These are phyloP conservation scores for Ceratocystis huliohia DNA, from an alignment of 2,329 filamentous ascomycete species.

Conservation along the genomic window DNA sequence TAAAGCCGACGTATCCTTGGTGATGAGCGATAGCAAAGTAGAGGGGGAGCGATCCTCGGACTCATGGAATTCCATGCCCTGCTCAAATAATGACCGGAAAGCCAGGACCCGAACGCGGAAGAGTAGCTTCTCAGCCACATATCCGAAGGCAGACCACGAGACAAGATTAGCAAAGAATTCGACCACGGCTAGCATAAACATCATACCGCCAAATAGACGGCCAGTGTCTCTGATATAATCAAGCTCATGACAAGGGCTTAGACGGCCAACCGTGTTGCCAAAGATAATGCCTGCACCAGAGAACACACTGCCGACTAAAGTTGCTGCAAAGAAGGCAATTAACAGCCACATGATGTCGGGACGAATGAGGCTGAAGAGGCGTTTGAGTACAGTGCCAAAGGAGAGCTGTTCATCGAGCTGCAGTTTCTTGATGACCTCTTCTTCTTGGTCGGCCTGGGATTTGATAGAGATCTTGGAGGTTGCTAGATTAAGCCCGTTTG, in stretches of 20 bases:
- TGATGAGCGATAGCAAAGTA: conserved; percentile 53
- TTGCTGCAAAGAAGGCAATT: conserved; percentile 32
- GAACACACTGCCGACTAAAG: conserved; percentile 45
- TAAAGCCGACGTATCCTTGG: conserved; percentile 53
- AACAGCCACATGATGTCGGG: conserved; percentile 32
- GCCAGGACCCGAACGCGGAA: conserved; percentile 51
- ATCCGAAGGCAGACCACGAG: conserved; percentile 40
- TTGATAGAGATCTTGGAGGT: conserved; percentile 31
- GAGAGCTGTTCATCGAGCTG: conserved; percentile 33
- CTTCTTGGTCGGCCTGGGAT: conserved; percentile 27
- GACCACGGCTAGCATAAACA: conserved; percentile 39
- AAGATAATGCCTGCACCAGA: conserved; percentile 42
- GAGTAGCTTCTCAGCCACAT: conserved; percentile 48
- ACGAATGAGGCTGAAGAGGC: conserved; percentile 30
- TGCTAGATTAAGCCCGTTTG: conserved; percentile 29
- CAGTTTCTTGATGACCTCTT: conserved; percentile 27
- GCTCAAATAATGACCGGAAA: conserved; percentile 51
- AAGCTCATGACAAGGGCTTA: conserved; percentile 37
- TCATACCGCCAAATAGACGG: conserved; percentile 43
- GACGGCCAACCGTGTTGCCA: conserved; percentile 31
- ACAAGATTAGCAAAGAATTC: conserved; percentile 42
- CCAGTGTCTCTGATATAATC: conserved; percentile 29
- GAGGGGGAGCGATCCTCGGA: conserved; percentile 49
- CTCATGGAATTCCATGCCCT: conserved; percentile 60
- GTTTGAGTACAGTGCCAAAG: conserved; percentile 31